Percentiles rank a stretch among this genome's conserved stretches.
phyloP scores from a whole-genome alignment of 2,329 filamentous ascomycete species.

The Fusarium sp. region DNA sequence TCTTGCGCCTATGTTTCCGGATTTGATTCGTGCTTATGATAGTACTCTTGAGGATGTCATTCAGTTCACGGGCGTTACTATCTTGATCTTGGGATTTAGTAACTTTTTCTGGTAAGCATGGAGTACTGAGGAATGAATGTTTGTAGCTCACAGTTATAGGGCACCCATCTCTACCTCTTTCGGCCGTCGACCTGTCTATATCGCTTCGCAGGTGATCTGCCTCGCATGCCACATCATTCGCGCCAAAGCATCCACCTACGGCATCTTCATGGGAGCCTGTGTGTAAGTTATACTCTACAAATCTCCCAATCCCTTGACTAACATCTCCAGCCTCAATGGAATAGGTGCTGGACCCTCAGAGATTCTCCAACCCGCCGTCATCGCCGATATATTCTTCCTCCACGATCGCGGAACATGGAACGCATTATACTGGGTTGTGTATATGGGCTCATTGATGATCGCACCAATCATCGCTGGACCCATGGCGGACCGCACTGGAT shows the following conservation, averaged over 20 bases:
- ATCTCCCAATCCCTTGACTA: rapidly evolving
- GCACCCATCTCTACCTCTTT: background rate
- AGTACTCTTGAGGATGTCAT: background rate
- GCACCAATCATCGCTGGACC: background rate
- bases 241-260: slow-evolving; percentile 2
- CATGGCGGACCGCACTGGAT: background rate
- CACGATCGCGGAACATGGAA: slow-evolving; percentile 34
- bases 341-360: slow-evolving; percentile 24
- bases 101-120: background rate
- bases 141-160: background rate
- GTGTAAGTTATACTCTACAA: background rate
- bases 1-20: slow-evolving; percentile 7
- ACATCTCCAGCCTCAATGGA: background rate
- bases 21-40: background rate
- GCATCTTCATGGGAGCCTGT: slow-evolving; percentile 1
- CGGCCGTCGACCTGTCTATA: background rate
- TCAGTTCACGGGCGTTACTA: slow-evolving; percentile 5
- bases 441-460: slow-evolving; percentile 21
- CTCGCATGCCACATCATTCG: background rate
- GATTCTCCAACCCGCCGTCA: slow-evolving; percentile 25
- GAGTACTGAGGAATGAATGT: rapidly evolving
- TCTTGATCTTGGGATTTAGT: background rate
- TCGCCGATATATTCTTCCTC: slow-evolving; percentile 34
- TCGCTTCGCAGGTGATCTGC: slow-evolving; percentile 2
- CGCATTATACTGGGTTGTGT: slow-evolving; percentile 27